Base-by-base conservation (phyloP, 2,329 filamentous ascomycete genomes). In the Cladosporium sp. region DNA sequence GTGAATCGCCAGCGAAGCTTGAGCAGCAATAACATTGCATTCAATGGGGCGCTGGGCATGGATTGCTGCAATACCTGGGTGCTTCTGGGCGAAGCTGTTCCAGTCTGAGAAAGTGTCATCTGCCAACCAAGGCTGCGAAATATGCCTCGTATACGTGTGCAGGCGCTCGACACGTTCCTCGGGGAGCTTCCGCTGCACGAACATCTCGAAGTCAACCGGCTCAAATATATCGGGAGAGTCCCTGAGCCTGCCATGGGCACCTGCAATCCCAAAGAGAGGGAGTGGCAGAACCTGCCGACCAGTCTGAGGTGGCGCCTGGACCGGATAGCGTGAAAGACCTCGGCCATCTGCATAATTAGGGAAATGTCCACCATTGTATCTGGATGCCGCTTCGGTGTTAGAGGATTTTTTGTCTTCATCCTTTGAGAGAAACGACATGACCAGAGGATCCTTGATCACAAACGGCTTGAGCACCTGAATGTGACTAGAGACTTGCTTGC, bases 401-500 rank as follows among this genome's bases (percentile, higher is more conserved):
- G 27, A 20, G n/a, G 15, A 54, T 15, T 58, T 57, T 42, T 66
- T 55, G 12, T 35, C n/a, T 48, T 70, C 67, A 29, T 64, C 60
- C 46, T 62, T 68, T 5, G 69, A 67, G 55, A 74, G 66, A 50
- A 68, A 71, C 42, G 62, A 57, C 62, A 73, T 67, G 54, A 73
- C 78, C 52, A 72, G 67, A 22, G 74, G 72, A 53, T 79, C 73
- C 4, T 73, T 70, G 54, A 72, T 70, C 32, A 83, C 67, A 52
- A 79, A 76, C 11, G 72, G 73, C 61, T 80, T 80, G 16, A 84
- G 68, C 2, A 83, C 79, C 63, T 84, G 80, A 20, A 83, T 74
- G 60, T 84, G 80, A 57, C 80, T 84, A 0, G 80, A 83, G 4
- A 84, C 77, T 59, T 83, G 78, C 62, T 84, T 84, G 43, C 80